phyloP scores from a whole-genome alignment of 2,329 filamentous ascomycete genomes.

The Sclerotinia nivalis region DNA sequence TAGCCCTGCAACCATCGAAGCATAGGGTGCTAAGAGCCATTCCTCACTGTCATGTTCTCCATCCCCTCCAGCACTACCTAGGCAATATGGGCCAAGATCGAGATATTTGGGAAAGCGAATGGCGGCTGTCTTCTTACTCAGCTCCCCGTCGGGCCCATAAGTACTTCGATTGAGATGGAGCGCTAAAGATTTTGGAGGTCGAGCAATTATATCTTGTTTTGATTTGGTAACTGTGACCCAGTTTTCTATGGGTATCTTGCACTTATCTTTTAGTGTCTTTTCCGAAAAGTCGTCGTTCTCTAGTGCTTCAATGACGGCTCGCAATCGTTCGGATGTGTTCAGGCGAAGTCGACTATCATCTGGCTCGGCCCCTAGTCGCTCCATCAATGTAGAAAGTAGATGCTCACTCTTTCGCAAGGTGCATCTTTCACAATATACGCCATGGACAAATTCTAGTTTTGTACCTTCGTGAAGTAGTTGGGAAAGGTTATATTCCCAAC shows the following conservation, averaged over 20 bases:
- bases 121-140: conserved; percentile 79
- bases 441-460: conserved; percentile 79
- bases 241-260: conserved; percentile 65
- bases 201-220: conserved; percentile 81
- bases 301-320: conserved; percentile 68
- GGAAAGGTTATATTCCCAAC: conserved; percentile 66
- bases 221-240: conserved; percentile 81
- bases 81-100: conserved; percentile 81
- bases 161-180: conserved; percentile 91
- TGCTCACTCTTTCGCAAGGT: conserved; percentile 65
- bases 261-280: conserved; percentile 61
- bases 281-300: conserved; percentile 80
- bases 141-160: conserved; percentile 76
- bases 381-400: conserved; percentile 51
- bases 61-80: conserved; percentile 56
- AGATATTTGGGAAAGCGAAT: conserved; percentile 75
- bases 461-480: conserved; percentile 85
- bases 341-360: conserved; percentile 30
- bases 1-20: conserved; percentile 71
- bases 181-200: conserved; percentile 76
- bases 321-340: conserved; percentile 55
- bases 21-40: conserved; percentile 68
- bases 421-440: conserved; percentile 89
- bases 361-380: conserved; percentile 43
- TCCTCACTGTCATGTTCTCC: conserved; percentile 53